A percentile compares a stretch with the other conserved stretches of the same genome.
Evolutionary conservation across 306 rosid species (phyloP).

Genomic region (Trifolium pratense): DNA sequence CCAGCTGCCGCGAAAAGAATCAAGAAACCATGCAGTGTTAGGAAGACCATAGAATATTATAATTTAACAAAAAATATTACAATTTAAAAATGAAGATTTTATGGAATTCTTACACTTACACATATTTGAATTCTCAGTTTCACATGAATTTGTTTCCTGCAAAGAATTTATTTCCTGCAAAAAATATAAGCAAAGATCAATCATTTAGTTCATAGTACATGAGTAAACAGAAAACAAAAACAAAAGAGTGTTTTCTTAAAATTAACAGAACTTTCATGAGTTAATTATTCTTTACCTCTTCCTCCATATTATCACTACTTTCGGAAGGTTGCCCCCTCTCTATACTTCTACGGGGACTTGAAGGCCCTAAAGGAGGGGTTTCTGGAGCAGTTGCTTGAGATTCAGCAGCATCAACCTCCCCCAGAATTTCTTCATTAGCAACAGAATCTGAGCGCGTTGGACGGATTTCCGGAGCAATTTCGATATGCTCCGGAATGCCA

Average conservation of each 20-base stretch:
- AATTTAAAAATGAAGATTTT: slow-evolving; percentile 34
- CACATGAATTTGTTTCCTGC: slow-evolving; percentile 58
- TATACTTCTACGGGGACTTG: too few species aligned
- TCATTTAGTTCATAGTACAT: slow-evolving; percentile 33
- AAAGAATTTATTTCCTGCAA: slow-evolving; percentile 57
- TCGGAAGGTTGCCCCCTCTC: slow-evolving; percentile 24
- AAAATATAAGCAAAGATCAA: slow-evolving; percentile 1
- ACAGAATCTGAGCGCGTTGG: slow-evolving; percentile 36
- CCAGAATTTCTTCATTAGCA: slow-evolving; percentile 34
- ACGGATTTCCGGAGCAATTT: slow-evolving; percentile 64
- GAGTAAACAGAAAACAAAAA: slow-evolving; percentile 12
- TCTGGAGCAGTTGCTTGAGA: slow-evolving; percentile 60
- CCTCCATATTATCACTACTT: slow-evolving; percentile 44
- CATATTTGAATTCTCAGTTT: slow-evolving; percentile 39
- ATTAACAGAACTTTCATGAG: slow-evolving; percentile 29
- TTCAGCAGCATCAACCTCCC: slow-evolving; percentile 32
- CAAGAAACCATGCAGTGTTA: slow-evolving; percentile 40
- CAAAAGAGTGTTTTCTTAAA: slow-evolving; percentile 5
- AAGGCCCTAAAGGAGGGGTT: slow-evolving; percentile 52
- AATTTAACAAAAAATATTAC: slow-evolving; percentile 28
- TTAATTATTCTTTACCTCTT: slow-evolving; percentile 56
- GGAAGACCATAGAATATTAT: slow-evolving; percentile 14
- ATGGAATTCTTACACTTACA: slow-evolving; percentile 75
- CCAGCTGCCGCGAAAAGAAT: slow-evolving; percentile 58
- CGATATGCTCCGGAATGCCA: slow-evolving; percentile 40